Base-by-base conservation (phyloP, 805 yeast genomes). In the Yarrowia bubula region DNA sequence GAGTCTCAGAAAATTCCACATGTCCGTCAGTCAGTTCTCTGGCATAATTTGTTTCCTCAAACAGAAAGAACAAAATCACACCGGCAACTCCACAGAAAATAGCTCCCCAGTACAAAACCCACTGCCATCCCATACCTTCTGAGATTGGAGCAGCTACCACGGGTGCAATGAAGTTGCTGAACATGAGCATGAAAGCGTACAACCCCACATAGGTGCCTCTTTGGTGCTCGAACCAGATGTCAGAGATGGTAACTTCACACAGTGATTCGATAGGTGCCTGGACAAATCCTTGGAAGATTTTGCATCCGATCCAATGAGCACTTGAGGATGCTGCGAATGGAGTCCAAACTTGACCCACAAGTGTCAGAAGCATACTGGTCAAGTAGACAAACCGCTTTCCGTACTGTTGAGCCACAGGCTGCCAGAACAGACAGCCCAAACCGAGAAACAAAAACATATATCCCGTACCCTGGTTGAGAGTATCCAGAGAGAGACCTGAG, bases 181-280 rank as follows among this genome's bases (percentile, higher is more conserved):
- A 58, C 51, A 58, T 43, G 35, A 91, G 86, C 32, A 90, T 86
- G 76, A 89, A 71, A 68, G 88, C 89, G 75, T 89, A 90, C 8
- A 86, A 78, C 0, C 95, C 89, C 74, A 90, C 80, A 11, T 84
- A 85, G 31, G 86, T 79, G 58, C 92, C 91, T 28, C 90, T 78
- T 71, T 89, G 91, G 73, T 90, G 96, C 68, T 85, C 88, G 75
- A 81, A 90, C 72, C 84, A 90, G 72, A 89, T 81, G 73, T 90
- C 96, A 2, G 91, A 78, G 18, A 83, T 69, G 81, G 80, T 51
- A 84, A 87, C 70, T 84, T 81, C 77, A 81, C 92, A 67, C 73
- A 91, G 86, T 4, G 90, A 85, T 73, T 89, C 96, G 44, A 88
- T 81, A n/a, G 88, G 86, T n/a, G 93, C 93, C 17, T 86, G 89